Base-by-base conservation (phyloP, 2,329 filamentous ascomycete genomes). In the Pyrenophora tritici-repentis region DNA sequence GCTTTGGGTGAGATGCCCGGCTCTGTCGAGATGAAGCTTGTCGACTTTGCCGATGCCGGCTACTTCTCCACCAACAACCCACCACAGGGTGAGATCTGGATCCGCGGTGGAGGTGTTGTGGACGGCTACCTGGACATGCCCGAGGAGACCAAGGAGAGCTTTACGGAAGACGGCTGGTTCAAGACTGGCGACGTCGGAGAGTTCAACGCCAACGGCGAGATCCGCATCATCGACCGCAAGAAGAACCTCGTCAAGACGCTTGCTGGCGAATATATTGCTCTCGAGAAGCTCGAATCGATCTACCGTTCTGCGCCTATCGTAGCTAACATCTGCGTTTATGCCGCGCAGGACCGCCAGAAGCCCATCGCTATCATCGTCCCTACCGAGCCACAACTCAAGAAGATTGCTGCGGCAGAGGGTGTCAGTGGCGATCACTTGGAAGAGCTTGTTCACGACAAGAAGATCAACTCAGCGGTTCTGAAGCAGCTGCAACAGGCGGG, bases 211-310 rank as follows among this genome's bases (percentile, higher is more conserved):
- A 81, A 87, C 55, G 93, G 93, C 36, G 89, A 96, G 72, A 76
- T 97, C 60, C 84, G 82, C 63, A 87, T 97, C 72, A 92, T 97
- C 69, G 93, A 97, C 75, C 90, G 93, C 63, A 92, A 96, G 85
- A 97, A 97, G 86, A 97, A 97, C 77, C 80, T 97, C 48, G 90
- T 97, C 75, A 97, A 97, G 86, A 92, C 94, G 58, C 84, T 90
- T 59, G 91, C 92, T 54, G 93, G 93, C 63, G 93, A 97, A 80
- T 97, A 97, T 76, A 95, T 97, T 73, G 94, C 93, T 17, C 83
- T 99, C 3, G 93, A 97, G 79, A 97, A 88, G 80, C 86, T 97
- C 53, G 93, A 97, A 78, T 89, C 92, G 3, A 82, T 96, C 47
- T 97, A 97, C 78, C 87, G 92, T 56, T 86, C 90, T 38, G 84